Base-by-base conservation (phyloP, 2,329 filamentous ascomycete genomes). In the Fusarium brevicatenulatum region DNA sequence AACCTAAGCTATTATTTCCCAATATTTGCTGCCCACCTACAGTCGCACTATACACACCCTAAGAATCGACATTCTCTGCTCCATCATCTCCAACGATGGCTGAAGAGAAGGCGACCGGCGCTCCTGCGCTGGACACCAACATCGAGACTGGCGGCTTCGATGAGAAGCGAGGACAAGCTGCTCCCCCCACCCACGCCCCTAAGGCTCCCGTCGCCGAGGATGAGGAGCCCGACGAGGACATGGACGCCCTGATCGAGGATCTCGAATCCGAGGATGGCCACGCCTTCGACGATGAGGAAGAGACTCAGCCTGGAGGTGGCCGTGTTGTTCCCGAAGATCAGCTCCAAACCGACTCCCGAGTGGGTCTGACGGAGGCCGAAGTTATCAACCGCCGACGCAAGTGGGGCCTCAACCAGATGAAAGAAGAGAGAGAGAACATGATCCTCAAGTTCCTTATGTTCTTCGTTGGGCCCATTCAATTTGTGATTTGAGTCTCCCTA, bases 401-500 rank as follows among this genome's bases (percentile, higher is more conserved):
- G 82, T 93, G 91, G 81, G 94, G 94, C 81, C 86, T 93, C 80
- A 97, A 97, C 82, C 91, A 94, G 82, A 94, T 97, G 93, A 95
- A 93, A 84, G 93, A 97, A 84, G 93, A 95, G 86, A 95, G 94
- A 85, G 92, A 95, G 84, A 97, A 95, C 79, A 79, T 95, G 66
- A 83, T 95, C 69, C 87, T 96, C 79, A 96, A 97, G 86, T 97
- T 97, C 83, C 83, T 90, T 78, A 87, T 88, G 77, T 96, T 93
- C 86, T 97, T 97, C 82, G 86, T 96, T 63, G 95, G 95, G 75
- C 95, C 95, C 30, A 95, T 97, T 75, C 94, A 97, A 82, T 95
- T 95, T 83, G 94, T n/a, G n/a, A n/a, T n/a, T n/a, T n/a, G n/a
- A n/a, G n/a, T n/a, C n/a, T n/a, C n/a, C n/a, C n/a, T n/a, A n/a